Conservation (phyloP, 2,329 filamentous ascomycete genomes). For the Knufia fluminis region DNA sequence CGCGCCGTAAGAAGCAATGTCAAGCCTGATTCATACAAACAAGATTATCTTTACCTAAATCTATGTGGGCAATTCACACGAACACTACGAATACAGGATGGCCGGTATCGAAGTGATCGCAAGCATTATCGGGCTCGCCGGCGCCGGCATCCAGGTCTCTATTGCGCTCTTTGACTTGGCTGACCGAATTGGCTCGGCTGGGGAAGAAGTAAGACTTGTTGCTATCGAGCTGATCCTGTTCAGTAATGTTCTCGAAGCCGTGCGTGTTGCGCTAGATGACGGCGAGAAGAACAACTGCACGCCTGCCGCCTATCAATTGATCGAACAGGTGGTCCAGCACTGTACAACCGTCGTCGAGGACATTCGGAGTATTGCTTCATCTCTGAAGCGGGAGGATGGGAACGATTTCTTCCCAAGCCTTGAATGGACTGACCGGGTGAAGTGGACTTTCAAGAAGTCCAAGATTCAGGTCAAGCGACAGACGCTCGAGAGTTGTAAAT, state of each 20-base stretch:
- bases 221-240: constrained; percentile 6
- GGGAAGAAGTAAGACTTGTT: neutral
- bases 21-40: too few relatives aligned
- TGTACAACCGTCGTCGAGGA: constrained; percentile 3
- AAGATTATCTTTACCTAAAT: too few relatives aligned
- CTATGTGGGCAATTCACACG: too few relatives aligned
- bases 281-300: neutral
- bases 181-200: constrained; percentile 2
- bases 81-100: neutral
- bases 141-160: constrained; percentile 5
- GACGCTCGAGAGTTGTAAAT: constrained; percentile 9
- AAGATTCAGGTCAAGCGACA: constrained; percentile 8
- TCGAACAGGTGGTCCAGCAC: neutral
- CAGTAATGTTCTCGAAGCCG: neutral
- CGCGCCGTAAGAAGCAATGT: too few relatives aligned
- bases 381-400: neutral
- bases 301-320: neutral
- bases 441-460: constrained; percentile 10
- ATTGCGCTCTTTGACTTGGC: constrained; percentile 9
- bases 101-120: constrained; percentile 6
- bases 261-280: constrained; percentile 4
- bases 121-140: constrained; percentile 4
- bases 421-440: constrained; percentile 7
- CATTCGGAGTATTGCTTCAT: constrained; percentile 4
- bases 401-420: constrained; percentile 3